These are phyloP conservation scores for Carallia pectinifolia DNA, from an alignment of 345 rosid species.

Conservation along the genomic window DNA sequence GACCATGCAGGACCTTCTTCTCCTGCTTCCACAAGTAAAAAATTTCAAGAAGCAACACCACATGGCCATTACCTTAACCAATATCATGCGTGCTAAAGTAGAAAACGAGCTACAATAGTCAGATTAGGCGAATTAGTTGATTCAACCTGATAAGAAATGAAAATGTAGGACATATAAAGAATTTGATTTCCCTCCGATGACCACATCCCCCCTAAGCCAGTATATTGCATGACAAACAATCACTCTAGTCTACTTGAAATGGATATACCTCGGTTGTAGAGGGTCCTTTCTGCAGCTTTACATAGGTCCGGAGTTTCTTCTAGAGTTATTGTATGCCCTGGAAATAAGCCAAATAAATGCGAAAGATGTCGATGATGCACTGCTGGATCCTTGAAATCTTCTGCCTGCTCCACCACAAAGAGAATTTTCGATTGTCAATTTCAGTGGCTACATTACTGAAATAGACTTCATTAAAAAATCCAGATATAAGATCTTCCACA, in stretches of 20 bases:
- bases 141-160: not conserved
- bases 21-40: slow-evolving; percentile 42
- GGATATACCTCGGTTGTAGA: slow-evolving; percentile 68
- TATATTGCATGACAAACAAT: not conserved
- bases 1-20: slow-evolving; percentile 98
- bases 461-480: not conserved
- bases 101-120: not conserved
- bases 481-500: not conserved
- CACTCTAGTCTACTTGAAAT: not conserved
- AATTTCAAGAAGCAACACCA: not conserved
- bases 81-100: no score
- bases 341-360: slow-evolving; percentile 86
- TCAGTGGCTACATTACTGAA: not conserved
- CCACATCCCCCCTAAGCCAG: not conserved
- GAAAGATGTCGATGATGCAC: slow-evolving; percentile 87
- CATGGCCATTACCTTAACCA: no score
- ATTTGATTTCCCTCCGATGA: not conserved
- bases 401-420: slow-evolving; percentile 38
- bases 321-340: slow-evolving; percentile 69
- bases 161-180: not conserved
- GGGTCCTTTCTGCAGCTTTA: slow-evolving; percentile 63
- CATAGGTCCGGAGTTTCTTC: slow-evolving; percentile 69
- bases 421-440: not conserved
- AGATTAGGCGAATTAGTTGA: not conserved
- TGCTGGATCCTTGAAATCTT: slow-evolving; percentile 78